Conservation (phyloP, 805 yeast species). For the Hermanozyma aechmeae region DNA sequence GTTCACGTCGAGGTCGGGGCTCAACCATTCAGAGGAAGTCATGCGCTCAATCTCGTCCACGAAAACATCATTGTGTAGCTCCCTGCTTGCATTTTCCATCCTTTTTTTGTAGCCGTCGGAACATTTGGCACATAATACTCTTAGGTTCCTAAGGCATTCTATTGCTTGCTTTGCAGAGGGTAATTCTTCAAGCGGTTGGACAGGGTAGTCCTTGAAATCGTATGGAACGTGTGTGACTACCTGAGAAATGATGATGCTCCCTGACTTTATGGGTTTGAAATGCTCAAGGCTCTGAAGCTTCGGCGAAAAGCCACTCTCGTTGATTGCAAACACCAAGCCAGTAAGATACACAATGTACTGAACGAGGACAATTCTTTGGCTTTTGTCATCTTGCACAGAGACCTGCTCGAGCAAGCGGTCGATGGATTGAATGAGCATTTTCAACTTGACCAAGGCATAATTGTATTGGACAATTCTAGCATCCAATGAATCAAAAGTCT, state of each 20-base stretch:
- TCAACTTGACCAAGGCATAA: constrained; percentile 41
- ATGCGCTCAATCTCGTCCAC: too few species aligned
- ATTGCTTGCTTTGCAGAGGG: constrained; percentile 16
- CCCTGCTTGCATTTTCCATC: constrained; percentile 17
- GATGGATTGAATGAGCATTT: constrained; percentile 15
- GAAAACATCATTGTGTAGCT: constrained; percentile 7
- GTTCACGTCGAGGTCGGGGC: constrained; percentile 7
- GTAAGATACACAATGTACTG: constrained; percentile 25
- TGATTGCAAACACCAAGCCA: constrained; percentile 27
- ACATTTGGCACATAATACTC: constrained; percentile 16
- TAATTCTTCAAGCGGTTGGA: constrained; percentile 20
- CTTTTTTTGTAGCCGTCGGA: constrained; percentile 31
- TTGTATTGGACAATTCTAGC: constrained; percentile 51
- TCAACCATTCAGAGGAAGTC: constrained; percentile 8
- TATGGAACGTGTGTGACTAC: constrained; percentile 32
- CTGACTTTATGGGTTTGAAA: constrained; percentile 16
- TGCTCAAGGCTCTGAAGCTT: constrained; percentile 19
- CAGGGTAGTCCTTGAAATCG: constrained; percentile 25
- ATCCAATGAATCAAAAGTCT: constrained; percentile 37
- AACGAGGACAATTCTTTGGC: constrained; percentile 15
- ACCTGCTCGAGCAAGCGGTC: constrained; percentile 3
- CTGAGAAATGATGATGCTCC: constrained; percentile 19
- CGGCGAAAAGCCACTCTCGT: constrained; percentile 20
- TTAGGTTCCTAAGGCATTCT: constrained; percentile 19
- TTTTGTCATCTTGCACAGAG: constrained; percentile 1